These are phyloP conservation scores for Castanea mollissima DNA, from an alignment of 306 rosid genomes.

Conservation along the genomic window DNA sequence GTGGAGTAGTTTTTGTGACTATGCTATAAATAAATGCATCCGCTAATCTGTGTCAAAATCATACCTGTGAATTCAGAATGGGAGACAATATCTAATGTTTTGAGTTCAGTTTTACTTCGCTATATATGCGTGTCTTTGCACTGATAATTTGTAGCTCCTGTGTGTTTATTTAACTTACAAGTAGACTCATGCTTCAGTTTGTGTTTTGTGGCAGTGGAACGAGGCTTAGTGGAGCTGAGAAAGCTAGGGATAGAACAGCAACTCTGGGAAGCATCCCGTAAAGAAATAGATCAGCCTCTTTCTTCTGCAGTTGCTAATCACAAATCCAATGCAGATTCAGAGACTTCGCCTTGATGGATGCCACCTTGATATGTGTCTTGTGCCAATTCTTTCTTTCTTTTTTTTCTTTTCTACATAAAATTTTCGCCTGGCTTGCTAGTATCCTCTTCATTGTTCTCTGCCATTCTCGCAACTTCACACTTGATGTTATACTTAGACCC, in stretches of 20 bases:
- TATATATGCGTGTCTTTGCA: not conserved
- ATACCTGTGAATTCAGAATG: not conserved
- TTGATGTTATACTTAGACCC: not conserved
- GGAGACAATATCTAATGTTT: not conserved
- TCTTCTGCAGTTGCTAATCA: constrained; percentile 43
- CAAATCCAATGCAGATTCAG: constrained; percentile 54
- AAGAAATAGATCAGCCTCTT: constrained; percentile 67
- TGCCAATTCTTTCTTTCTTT: constrained; percentile 21
- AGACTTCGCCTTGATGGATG: constrained; percentile 33
- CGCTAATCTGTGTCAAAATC: not conserved
- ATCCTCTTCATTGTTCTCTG: not conserved
- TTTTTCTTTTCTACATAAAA: constrained; percentile 8
- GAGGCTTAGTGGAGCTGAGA: constrained; percentile 83
- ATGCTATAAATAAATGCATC: not conserved
- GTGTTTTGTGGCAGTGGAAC: constrained; percentile 65
- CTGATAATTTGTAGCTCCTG: not conserved
- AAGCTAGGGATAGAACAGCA: constrained; percentile 91
- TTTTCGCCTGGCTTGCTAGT: not conserved
- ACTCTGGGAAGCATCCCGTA: constrained; percentile 98
- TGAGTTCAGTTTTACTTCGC: not conserved
- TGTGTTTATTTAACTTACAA: constrained; percentile 14
- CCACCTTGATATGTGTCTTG: constrained; percentile 28
- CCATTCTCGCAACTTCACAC: constrained; percentile 11
- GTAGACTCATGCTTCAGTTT: not conserved
- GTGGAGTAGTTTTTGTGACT: not conserved